phyloP scores from a whole-genome alignment of 2,329 filamentous ascomycete species.

The Meredithiella fracta region DNA sequence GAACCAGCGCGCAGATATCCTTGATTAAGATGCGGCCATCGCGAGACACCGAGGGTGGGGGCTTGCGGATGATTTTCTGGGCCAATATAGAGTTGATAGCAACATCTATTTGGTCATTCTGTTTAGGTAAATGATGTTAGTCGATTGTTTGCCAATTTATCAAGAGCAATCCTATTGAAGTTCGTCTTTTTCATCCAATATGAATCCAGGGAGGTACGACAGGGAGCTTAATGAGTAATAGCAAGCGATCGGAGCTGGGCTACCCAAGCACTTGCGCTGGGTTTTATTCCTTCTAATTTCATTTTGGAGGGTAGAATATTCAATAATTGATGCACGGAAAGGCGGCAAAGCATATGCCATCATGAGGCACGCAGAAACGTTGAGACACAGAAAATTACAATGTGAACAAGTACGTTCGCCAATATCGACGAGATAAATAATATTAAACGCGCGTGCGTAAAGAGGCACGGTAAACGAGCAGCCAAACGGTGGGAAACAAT shows the following conservation, averaged over 20 bases:
- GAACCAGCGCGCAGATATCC: constrained; percentile 65
- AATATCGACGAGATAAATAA: background rate
- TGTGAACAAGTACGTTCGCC: background rate
- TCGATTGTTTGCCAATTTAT: background rate
- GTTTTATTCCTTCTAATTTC: background rate
- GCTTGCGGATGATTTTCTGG: constrained; percentile 51
- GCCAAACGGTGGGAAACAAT: background rate
- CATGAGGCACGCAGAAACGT: background rate
- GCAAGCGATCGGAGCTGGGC: background rate
- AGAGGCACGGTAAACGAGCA: background rate
- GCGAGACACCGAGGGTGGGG: constrained; percentile 59
- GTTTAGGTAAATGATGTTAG: constrained; percentile 9
- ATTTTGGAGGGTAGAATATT: background rate
- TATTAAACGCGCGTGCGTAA: background rate
- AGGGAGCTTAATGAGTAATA: background rate
- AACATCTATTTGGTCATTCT: constrained; percentile 93
- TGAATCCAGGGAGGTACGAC: background rate
- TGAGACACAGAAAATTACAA: background rate
- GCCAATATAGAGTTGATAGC: constrained; percentile 76
- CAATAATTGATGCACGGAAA: background rate
- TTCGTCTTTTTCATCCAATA: background rate
- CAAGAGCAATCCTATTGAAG: background rate
- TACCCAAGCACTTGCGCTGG: background rate
- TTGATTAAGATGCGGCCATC: constrained; percentile 67
- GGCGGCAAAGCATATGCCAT: background rate